Evolutionary conservation across 306 rosid genomes (phyloP), one percentile per base, ranked within the genome.

Genomic region (Sechiopsis laciniata): DNA sequence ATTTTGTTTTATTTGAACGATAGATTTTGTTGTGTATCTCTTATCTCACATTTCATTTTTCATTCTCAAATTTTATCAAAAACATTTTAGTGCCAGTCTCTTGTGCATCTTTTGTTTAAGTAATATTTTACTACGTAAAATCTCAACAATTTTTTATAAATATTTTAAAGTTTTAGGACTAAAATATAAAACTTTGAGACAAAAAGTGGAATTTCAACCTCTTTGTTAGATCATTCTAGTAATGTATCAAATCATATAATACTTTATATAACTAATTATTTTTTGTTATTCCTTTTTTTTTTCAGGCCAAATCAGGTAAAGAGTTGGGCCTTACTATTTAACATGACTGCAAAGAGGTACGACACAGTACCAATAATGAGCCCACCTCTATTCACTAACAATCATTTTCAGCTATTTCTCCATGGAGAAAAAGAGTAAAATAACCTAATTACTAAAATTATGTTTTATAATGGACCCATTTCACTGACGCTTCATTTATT

Each of bases 251-350:
- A 55, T 56, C 11, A 57, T 20, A 5, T 58, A 5, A 52, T 58
- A 11, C 10, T 22, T 10, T 13, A 24, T 12, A 24, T 24, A 24
- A 26, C 19, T 13, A 60, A 16, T 63, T 0, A 64, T 2, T 40
- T 45, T 46, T 20, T n/a, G 35, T 46, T 40, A 64, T 37, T 64
- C 16, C 54, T 12, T 6, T 0, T 13, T 45, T 19, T 20, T 11
- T 22, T 48, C 45, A 37, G 45, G 72, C 10, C 32, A 12, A 66
- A 0, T 42, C 35, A 10, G 72, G 73, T 22, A 48, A 68, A 48
- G 57, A n/a, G 21, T 68, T 68, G 72, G 72, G 72, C 72, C 73
- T 48, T 46, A 56, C 42, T 48, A 46, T 68, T 45, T 13, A 50
- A 20, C 48, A 22, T 13, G 73, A 29, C 20, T 20, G 22, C 73